These are phyloP conservation scores for Capronia epimyces DNA, from an alignment of 2,329 filamentous ascomycete genomes.

Conservation along the genomic window DNA sequence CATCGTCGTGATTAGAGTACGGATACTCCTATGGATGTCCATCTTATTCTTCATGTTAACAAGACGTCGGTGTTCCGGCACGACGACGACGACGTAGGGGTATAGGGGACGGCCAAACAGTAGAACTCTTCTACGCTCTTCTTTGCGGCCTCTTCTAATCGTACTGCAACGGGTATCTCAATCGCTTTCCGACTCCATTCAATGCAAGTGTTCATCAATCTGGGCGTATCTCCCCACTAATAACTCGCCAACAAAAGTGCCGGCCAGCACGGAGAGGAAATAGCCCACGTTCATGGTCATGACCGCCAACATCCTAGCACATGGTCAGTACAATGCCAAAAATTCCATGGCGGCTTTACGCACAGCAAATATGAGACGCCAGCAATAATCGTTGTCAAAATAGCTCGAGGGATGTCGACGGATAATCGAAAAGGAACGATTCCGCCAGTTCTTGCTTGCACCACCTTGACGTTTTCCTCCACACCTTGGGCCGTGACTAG, in stretches of 20 bases:
- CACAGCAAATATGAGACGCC: slow-evolving; percentile 81
- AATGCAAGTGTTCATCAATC: slow-evolving; percentile 45
- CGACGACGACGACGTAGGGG: no score
- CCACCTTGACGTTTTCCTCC: slow-evolving; percentile 72
- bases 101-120: no score
- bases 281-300: slow-evolving; percentile 88
- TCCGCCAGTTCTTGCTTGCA: slow-evolving; percentile 49
- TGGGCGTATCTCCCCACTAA: slow-evolving; percentile 65
- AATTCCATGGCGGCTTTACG: slow-evolving; percentile 39
- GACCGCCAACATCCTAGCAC: slow-evolving; percentile 74
- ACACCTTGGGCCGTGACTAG: slow-evolving; percentile 68
- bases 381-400: slow-evolving; percentile 64
- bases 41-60: neutral
- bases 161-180: neutral
- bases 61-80: neutral
- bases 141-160: neutral
- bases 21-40: no score
- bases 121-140: neutral
- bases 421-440: slow-evolving; percentile 72
- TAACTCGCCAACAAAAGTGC: slow-evolving; percentile 80
- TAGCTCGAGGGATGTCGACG: slow-evolving; percentile 69
- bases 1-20: no score
- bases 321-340: neutral
- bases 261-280: slow-evolving; percentile 71
- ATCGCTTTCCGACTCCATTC: slow-evolving; percentile 1